These are phyloP conservation scores for Nicotiana obtusifolia DNA, from an alignment of 257 asterid genomes.

Conservation along the genomic window DNA sequence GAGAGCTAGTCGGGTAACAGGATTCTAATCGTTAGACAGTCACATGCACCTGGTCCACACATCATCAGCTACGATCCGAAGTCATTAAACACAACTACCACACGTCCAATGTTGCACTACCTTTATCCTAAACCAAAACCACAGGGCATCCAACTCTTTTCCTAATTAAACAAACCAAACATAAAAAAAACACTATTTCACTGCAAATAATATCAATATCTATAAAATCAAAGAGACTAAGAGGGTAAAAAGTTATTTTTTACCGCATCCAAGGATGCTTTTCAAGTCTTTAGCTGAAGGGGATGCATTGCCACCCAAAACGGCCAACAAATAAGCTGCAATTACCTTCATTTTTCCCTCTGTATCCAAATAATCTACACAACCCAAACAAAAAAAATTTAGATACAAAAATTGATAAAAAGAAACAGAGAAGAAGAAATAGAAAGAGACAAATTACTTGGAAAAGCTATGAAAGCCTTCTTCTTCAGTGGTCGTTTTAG, in stretches of 20 bases:
- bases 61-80: too few species aligned
- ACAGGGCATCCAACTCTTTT: too few species aligned
- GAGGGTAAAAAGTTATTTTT: not conserved
- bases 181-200: too few species aligned
- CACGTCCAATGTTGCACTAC: too few species aligned
- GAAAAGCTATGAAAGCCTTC: not conserved
- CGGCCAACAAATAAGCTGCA: slow-evolving; percentile 15
- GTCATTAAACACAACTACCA: too few species aligned
- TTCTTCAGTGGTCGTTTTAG: not conserved
- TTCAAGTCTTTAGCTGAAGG: slow-evolving; percentile 10
- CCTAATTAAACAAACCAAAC: too few species aligned
- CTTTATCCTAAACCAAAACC: too few species aligned
- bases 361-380: not conserved
- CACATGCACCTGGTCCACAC: too few species aligned
- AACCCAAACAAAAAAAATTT: not conserved
- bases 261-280: slow-evolving; percentile 5
- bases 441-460: not conserved
- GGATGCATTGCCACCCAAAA: slow-evolving; percentile 11
- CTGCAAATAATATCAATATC: too few species aligned
- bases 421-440: not conserved
- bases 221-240: not conserved
- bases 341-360: slow-evolving; percentile 6
- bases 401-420: not conserved
- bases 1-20: too few species aligned
- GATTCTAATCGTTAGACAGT: too few species aligned